A percentile compares a stretch with the other conserved stretches of the same genome.
Evolutionary conservation across 257 asterid genomes (phyloP).

Genomic region (Rauvolfia tetraphylla): DNA sequence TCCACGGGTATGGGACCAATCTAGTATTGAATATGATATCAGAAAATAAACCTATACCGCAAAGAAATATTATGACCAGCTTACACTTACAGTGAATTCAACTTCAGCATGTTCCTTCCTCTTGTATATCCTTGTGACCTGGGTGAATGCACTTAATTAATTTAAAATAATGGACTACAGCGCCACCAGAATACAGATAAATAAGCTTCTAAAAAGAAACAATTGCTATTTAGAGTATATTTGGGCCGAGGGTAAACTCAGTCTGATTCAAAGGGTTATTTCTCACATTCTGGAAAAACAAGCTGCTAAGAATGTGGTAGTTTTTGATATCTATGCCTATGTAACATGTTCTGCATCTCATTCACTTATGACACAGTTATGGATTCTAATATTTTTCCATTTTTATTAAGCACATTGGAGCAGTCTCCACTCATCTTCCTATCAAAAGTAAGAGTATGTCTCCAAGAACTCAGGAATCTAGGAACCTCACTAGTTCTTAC

Average conservation of each 20-base stretch:
- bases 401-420: background rate
- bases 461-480: background rate
- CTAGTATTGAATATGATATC: conserved; percentile 11
- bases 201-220: background rate
- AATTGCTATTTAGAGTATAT: background rate
- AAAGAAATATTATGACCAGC: background rate
- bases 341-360: background rate
- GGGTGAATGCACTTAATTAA: background rate
- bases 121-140: conserved; percentile 24
- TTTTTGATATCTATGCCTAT: background rate
- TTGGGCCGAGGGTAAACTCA: background rate
- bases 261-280: background rate
- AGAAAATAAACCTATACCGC: background rate
- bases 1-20: conserved; percentile 29
- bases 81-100: conserved; percentile 23
- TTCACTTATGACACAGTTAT: background rate
- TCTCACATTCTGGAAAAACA: background rate
- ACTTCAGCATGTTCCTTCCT: conserved; percentile 27
- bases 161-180: conserved; percentile 14
- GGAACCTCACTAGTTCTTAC: background rate
- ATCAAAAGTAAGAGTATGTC: background rate
- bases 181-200: background rate
- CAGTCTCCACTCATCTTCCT: background rate
- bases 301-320: background rate
- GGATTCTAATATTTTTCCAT: background rate